Percentiles rank a stretch among this genome's conserved stretches.
These are phyloP conservation scores for Carex kokanica DNA, from an alignment of 176 grass and related monocot genomes.

Conservation along the genomic window DNA sequence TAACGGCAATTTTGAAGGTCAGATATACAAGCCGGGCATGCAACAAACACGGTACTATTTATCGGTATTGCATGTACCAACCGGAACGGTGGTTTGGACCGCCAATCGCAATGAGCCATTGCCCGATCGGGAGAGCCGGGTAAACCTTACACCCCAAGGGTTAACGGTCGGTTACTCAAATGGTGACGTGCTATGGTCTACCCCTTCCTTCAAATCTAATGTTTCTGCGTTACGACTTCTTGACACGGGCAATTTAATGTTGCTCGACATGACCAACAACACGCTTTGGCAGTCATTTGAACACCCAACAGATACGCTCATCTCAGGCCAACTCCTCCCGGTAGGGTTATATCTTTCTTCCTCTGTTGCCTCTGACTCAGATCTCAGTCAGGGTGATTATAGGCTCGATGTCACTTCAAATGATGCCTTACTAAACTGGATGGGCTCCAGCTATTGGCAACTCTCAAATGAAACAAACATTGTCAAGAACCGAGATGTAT, in stretches of 20 bases:
- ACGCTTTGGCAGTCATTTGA: slow-evolving; percentile 44
- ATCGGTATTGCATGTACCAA: slow-evolving; percentile 1
- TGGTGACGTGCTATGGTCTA: slow-evolving; percentile 37
- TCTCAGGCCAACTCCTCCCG: slow-evolving; percentile 35
- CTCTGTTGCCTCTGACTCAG: not conserved
- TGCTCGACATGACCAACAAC: slow-evolving; percentile 22
- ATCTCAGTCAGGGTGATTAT: slow-evolving; percentile 18
- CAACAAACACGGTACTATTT: slow-evolving; percentile 16
- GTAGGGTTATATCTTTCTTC: slow-evolving; percentile 16
- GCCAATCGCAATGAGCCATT: slow-evolving; percentile 42
- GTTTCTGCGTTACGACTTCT: slow-evolving; percentile 28
- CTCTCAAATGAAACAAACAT: slow-evolving; percentile 14
- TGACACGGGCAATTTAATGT: slow-evolving; percentile 32
- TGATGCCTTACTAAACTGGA: slow-evolving; percentile 17
- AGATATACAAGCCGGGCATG: slow-evolving; percentile 6
- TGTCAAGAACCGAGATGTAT: not conserved
- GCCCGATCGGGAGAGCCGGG: slow-evolving; percentile 1
- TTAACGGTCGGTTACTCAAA: slow-evolving; percentile 20
- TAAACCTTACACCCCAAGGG: slow-evolving; percentile 31
- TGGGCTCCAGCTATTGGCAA: slow-evolving; percentile 15
- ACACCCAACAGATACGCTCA: slow-evolving; percentile 42
- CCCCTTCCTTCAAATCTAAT: not conserved
- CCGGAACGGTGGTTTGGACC: slow-evolving; percentile 30
- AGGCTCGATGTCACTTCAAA: slow-evolving; percentile 21
- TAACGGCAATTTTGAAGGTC: not conserved